A percentile compares a stretch with the other conserved stretches of the same genome.
Evolutionary conservation across 805 yeast species (phyloP).

Genomic region (Metschnikowia continentalis): DNA sequence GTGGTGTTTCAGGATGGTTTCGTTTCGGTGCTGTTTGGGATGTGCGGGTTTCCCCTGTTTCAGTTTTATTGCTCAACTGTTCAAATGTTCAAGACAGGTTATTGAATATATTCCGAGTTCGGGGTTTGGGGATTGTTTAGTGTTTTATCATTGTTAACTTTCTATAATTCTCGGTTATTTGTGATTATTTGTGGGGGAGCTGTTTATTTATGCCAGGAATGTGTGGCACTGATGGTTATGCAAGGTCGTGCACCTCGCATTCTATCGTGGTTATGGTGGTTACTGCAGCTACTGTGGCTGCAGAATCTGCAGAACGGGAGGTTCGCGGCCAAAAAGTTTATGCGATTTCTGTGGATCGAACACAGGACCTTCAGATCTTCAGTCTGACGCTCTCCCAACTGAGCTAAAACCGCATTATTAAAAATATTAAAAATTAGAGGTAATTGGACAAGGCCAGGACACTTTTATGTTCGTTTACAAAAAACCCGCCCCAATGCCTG

Average conservation of each 20-base stretch:
- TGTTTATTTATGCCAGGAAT: neutral
- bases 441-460: accelerated
- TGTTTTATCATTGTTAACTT: no score
- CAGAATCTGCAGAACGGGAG: no score
- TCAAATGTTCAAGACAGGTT: no score
- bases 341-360: conserved; percentile 25
- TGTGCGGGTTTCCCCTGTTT: neutral
- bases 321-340: neutral
- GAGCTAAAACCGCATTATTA: conserved; percentile 25
- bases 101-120: no score
- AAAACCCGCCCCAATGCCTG: no score
- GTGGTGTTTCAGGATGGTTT: neutral
- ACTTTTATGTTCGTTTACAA: no score
- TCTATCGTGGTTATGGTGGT: conserved; percentile 1
- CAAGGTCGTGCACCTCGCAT: neutral
- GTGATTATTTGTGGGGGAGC: no score
- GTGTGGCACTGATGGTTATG: neutral
- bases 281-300: neutral
- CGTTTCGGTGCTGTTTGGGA: no score
- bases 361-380: conserved; percentile 25
- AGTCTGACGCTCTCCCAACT: conserved; percentile 26
- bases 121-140: no score
- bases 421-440: neutral
- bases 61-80: neutral
- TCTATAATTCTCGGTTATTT: no score